Conservation (phyloP, 1,139 yeast species). For the Pichia terricola region DNA sequence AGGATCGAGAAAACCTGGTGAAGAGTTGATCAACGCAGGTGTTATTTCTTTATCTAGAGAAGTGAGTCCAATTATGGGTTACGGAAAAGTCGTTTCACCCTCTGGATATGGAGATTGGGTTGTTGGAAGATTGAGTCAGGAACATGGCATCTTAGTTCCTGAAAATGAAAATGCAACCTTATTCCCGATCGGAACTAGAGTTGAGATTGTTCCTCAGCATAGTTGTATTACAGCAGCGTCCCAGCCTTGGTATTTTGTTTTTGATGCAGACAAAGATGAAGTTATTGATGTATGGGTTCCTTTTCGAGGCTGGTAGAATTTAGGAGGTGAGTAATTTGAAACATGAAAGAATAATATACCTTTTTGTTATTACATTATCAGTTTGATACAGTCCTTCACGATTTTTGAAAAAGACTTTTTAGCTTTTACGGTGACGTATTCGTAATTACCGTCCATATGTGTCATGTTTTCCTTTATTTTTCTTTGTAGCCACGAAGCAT, state of each 20-base stretch:
- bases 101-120: conserved; percentile 38
- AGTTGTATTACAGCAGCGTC: conserved; percentile 65
- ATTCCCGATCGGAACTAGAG: conserved; percentile 45
- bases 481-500: conserved; percentile 10
- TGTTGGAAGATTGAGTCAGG: conserved; percentile 53
- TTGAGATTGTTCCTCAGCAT: conserved; percentile 61
- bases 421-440: conserved; percentile 3
- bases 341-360: too few species aligned
- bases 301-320: conserved; percentile 39
- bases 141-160: conserved; percentile 46
- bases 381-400: conserved; percentile 1
- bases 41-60: conserved; percentile 65
- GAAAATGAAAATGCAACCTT: conserved; percentile 27
- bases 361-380: too few species aligned
- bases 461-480: conserved; percentile 1
- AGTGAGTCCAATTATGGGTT: conserved; percentile 38
- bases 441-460: not conserved
- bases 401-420: conserved; percentile 1
- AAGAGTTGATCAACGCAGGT: conserved; percentile 63
- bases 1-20: conserved; percentile 37
- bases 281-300: conserved; percentile 69
- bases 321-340: too few species aligned
- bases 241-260: conserved; percentile 46
- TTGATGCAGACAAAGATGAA: conserved; percentile 27
- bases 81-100: conserved; percentile 34